Percentiles rank a stretch among this genome's conserved stretches.
Evolutionary conservation across 768 basidiomycete genomes (phyloP).

Genomic region (Porpolomopsis calyptriformis): DNA sequence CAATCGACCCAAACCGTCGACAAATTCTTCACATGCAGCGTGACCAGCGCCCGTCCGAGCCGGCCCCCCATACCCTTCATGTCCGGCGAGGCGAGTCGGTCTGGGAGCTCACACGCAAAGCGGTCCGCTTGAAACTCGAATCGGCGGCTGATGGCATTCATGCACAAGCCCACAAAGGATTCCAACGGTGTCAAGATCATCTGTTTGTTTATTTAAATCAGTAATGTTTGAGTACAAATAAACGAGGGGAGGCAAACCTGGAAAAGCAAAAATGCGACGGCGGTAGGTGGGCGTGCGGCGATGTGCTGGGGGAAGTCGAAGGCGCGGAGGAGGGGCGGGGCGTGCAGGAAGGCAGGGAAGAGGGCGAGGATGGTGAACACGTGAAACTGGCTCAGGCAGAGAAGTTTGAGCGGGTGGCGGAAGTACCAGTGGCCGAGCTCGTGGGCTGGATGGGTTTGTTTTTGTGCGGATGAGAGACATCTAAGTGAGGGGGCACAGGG

Average conservation of each 20-base stretch:
- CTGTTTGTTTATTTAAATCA: slow-evolving; percentile 20
- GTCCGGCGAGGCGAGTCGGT: slow-evolving; percentile 34
- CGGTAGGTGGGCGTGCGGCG: slow-evolving; percentile 60
- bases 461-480: slow-evolving; percentile 3
- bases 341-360: slow-evolving; percentile 84
- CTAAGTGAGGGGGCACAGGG: slow-evolving; percentile 1
- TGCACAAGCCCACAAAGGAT: slow-evolving; percentile 54
- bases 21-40: slow-evolving; percentile 85
- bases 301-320: slow-evolving; percentile 70
- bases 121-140: slow-evolving; percentile 93
- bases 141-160: slow-evolving; percentile 75
- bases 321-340: slow-evolving; percentile 64
- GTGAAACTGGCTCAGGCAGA: slow-evolving; percentile 79
- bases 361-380: slow-evolving; percentile 76
- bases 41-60: slow-evolving; percentile 71
- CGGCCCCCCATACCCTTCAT: slow-evolving; percentile 83
- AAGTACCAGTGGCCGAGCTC: slow-evolving; percentile 96
- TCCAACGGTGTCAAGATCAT: slow-evolving; percentile 79
- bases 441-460: slow-evolving; percentile 45
- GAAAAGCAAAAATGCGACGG: slow-evolving; percentile 81
- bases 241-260: slow-evolving; percentile 31
- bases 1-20: slow-evolving; percentile 92
- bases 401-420: slow-evolving; percentile 82
- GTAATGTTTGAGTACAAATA: slow-evolving; percentile 1
- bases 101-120: slow-evolving; percentile 69